These are phyloP conservation scores for Trichoderma citrinoviride DNA, from an alignment of 2,329 filamentous ascomycete species.

Conservation along the genomic window DNA sequence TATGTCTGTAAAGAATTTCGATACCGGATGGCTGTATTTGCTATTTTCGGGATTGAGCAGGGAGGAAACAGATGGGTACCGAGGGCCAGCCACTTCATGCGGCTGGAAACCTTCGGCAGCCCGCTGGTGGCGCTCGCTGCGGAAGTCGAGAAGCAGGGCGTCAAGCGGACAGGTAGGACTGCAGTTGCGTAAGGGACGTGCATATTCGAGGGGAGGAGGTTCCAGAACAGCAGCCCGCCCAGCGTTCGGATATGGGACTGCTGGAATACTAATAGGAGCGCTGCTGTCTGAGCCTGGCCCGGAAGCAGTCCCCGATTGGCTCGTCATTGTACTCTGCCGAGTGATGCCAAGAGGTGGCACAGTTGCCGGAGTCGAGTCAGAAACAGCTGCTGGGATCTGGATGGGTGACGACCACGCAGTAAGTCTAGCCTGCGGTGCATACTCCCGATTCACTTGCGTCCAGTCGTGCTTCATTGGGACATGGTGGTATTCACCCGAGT, in stretches of 20 bases:
- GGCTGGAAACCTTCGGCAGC: slow-evolving; percentile 62
- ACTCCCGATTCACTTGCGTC: slow-evolving; percentile 35
- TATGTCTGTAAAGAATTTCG: slow-evolving; percentile 82
- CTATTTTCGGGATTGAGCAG: slow-evolving; percentile 68
- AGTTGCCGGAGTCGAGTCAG: slow-evolving; percentile 4
- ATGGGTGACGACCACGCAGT: slow-evolving; percentile 3
- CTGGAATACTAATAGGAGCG: not conserved
- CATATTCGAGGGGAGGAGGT: slow-evolving; percentile 25
- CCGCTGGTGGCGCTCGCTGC: slow-evolving; percentile 65
- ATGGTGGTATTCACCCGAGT: slow-evolving; percentile 44
- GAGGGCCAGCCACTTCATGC: slow-evolving; percentile 68
- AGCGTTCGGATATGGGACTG: not conserved
- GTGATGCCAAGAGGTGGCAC: not conserved
- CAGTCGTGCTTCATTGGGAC: slow-evolving; percentile 53
- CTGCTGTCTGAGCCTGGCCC: slow-evolving; percentile 49
- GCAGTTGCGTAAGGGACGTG: slow-evolving; percentile 54
- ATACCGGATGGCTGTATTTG: slow-evolving; percentile 69
- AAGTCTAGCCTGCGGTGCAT: slow-evolving; percentile 8
- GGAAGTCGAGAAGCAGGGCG: slow-evolving; percentile 74
- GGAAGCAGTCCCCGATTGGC: slow-evolving; percentile 52
- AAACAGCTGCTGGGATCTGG: not conserved
- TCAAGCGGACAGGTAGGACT: slow-evolving; percentile 74
- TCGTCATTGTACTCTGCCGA: slow-evolving; percentile 29
- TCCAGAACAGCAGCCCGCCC: not conserved
- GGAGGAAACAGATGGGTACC: slow-evolving; percentile 76